These are phyloP conservation scores for Hirschioporus abietinus DNA, from an alignment of 768 basidiomycete genomes.

Conservation along the genomic window DNA sequence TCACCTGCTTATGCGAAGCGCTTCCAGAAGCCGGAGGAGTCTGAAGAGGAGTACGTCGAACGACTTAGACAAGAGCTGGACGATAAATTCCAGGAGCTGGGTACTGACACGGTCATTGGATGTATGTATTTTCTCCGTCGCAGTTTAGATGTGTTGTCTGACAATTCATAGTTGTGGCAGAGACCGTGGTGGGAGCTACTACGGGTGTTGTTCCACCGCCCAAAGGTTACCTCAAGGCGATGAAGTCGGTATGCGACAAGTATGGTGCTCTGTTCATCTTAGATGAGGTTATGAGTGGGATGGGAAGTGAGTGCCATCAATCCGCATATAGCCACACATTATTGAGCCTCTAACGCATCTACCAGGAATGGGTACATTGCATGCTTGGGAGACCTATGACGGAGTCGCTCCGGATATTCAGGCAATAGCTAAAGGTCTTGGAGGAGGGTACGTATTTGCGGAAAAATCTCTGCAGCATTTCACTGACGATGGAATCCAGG, in stretches of 20 bases:
- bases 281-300: constrained; percentile 91
- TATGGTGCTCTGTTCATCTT: constrained; percentile 75
- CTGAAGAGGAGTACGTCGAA: constrained; percentile 74
- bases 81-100: constrained; percentile 77
- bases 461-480: constrained; percentile 2
- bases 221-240: constrained; percentile 80
- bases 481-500: constrained; percentile 29
- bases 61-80: constrained; percentile 78
- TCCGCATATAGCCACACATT: neutral
- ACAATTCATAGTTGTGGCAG: constrained; percentile 59
- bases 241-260: constrained; percentile 79
- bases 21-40: constrained; percentile 65
- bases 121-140: constrained; percentile 42
- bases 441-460: constrained; percentile 61
- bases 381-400: constrained; percentile 82
- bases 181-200: constrained; percentile 85
- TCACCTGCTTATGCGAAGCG: constrained; percentile 83
- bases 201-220: constrained; percentile 73
- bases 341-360: neutral
- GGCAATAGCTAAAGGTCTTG: constrained; percentile 85
- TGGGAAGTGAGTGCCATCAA: constrained; percentile 61
- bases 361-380: constrained; percentile 79
- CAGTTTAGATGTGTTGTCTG: constrained; percentile 11
- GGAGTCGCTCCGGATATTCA: constrained; percentile 78
- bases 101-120: constrained; percentile 76